Evolutionary conservation across 306 rosid species (phyloP), one percentile per base, ranked within the genome.

Genomic region (Vigna radiata): DNA sequence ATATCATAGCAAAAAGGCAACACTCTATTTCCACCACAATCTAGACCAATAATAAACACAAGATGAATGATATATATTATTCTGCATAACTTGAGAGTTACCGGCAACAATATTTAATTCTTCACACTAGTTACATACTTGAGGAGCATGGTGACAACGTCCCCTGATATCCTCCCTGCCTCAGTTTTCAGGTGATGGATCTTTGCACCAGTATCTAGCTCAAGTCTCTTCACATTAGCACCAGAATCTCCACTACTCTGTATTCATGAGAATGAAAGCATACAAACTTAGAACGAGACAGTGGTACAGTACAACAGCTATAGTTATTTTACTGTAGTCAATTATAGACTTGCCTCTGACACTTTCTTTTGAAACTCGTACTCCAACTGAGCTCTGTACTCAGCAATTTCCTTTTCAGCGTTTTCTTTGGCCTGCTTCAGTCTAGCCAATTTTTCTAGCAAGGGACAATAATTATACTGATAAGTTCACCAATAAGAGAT

Each of bases 161-260:
- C 98, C 13, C 50, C 73, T 0, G 97, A 91, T 46, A 91, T 84
- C 83, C 92, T 91, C 15, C 77, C 79, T 36, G 89, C 90, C 77
- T 91, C 92, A 15, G 48, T 72, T 52, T 85, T 82, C 80, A 94
- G 85, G 72, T 87, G 89, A 43, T 73, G 56, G 77, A 94, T 94
- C 90, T 91, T 91, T 31, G 39, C 83, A 8, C 68, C 86, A 9
- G 97, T 91, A 81, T 94, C 98, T 4, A 67, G 71, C 80, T 91
- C 98, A 55, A 94, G 98, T 53, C 96, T 92, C 88, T 91, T 91
- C 68, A 90, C 98, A 76, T 90, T 94, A 49, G 97, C 97, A 81
- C 97, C 94, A 46, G 98, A 91, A 83, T 91, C 96, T 82, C 98
- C 98, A 70, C 94, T 91, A 79, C 90, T 89, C 97, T 93, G 89